Evolutionary conservation across 805 yeast species (phyloP), one percentile per base, ranked within the genome.

Genomic region (Sungouiozyma intestinalis): DNA sequence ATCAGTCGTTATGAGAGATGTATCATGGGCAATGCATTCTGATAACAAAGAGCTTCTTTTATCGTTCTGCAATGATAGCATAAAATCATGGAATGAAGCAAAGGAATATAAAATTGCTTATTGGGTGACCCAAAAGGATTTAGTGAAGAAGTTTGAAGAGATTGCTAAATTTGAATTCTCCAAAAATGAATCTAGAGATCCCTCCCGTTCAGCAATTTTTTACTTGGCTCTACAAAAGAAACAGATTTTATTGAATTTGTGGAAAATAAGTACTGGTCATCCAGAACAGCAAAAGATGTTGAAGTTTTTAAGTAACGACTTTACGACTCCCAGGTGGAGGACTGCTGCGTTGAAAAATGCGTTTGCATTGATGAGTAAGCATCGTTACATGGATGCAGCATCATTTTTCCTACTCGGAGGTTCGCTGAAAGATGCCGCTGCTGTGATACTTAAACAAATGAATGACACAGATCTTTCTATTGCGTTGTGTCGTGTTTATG

Each of bases 281-380:
- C 74, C 81, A 1, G 98, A 90, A 55, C 86, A 81, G 50, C 77
- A 73, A 32, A 90, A 88, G 56, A 84, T 90, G 79, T 49, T 85
- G 40, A 81, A 72, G 53, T 84, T 90, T 52, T 66, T 90, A 51
- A 67, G 69, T 16, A 81, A 88, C 56, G 92, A 92, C 55, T 90
- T 88, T 58, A 63, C 66, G 3, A 76, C 79, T 41, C 70, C 72
- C 14, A 68, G 96, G 40, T 88, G 97, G 96, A 75, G 69, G 50
- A 70, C 84, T 0, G 96, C 97, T 1, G 97, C 97, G 0, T 62
- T 78, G 52, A 92, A 92, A 54, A 90, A 90, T 63, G 97, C 97
- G 0, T 90, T 77, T 67, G 97, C 85, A 0, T 65, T 90, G 35
- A 60, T 92, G 48, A 85, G 97, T 47, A 86, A 86, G 54, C 98